Conservation (phyloP, 2,329 filamentous ascomycete species). For the Calonectria leucothoes region DNA sequence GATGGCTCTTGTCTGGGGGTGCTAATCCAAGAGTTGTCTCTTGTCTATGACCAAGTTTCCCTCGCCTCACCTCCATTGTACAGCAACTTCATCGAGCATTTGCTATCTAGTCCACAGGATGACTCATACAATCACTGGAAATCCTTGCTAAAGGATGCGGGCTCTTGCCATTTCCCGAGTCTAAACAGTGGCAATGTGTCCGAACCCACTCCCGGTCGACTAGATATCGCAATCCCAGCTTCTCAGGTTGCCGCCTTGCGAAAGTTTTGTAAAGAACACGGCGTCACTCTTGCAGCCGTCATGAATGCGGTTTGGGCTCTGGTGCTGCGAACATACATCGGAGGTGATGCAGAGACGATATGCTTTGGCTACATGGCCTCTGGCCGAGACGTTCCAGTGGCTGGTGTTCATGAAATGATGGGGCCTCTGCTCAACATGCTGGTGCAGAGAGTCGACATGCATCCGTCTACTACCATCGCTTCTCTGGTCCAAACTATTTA, state of each 20-base stretch:
- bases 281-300: not conserved
- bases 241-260: not conserved
- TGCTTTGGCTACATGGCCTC: not conserved
- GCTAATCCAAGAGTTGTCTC: not conserved
- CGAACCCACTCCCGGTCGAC: not conserved
- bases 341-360: not conserved
- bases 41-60: not conserved
- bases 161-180: not conserved
- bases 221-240: not conserved
- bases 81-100: not conserved
- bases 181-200: not conserved
- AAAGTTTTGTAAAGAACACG: not conserved
- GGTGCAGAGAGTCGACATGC: not conserved
- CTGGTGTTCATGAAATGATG: not conserved
- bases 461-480: not conserved
- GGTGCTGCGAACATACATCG: not conserved
- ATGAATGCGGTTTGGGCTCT: not conserved
- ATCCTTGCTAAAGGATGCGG: not conserved
- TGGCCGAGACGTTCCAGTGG: not conserved
- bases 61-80: not conserved
- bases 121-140: not conserved
- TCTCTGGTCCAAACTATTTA: not conserved
- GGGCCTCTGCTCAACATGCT: not conserved
- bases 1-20: not conserved
- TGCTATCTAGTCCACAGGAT: not conserved